Base-by-base conservation (phyloP, 2,329 filamentous ascomycete species). In the Aspergillus oerlinghausenensis region DNA sequence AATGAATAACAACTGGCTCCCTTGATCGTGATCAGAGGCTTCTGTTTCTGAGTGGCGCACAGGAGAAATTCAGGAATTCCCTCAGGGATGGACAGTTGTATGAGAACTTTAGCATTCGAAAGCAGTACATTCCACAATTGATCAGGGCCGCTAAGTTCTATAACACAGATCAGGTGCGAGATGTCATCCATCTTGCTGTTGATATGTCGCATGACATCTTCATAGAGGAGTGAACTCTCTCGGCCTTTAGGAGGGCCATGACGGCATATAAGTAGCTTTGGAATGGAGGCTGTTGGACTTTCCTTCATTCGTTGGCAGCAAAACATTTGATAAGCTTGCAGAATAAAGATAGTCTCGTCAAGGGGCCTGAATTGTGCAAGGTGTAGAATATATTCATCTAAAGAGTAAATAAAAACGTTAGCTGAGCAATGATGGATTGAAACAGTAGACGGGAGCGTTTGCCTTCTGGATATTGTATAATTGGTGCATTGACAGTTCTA, bases 161-260 rank as follows among this genome's bases (percentile, higher is more conserved):
- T 88, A 65, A 91, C 81, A 61, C 88, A 84, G 63, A 90, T 84
- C 60, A 87, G 76, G 52, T 87, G 77, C 0, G 82, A 77, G 63
- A 88, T 89, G 52, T 81, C 68, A 1, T 63, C 2, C 10, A 32
- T 32, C 29, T 11, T 14, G 9, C 1, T 32, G 29, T 88, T 82
- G 38, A 92, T 79, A 62, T 84, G 78, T 11, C 77, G 73, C 73
- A 89, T 83, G 8, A 86, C 87, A 63, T 88, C 75, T 62, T 90
- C 85, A 67, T 86, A 89, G 61, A 92, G 85, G 54, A 82, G 72
- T 23, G 80, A 84, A 8, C 83, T 87, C 63, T 92, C 89, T 0
- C 88, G 88, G 60, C 92, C 88, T 63, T 92, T 88, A 58, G 92
- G 81, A 0, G 88, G 89, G 42, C 87, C 85, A 67, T 92, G 89